These are phyloP conservation scores for Gynochthodes officinalis DNA, from an alignment of 257 asterid species.

Conservation along the genomic window DNA sequence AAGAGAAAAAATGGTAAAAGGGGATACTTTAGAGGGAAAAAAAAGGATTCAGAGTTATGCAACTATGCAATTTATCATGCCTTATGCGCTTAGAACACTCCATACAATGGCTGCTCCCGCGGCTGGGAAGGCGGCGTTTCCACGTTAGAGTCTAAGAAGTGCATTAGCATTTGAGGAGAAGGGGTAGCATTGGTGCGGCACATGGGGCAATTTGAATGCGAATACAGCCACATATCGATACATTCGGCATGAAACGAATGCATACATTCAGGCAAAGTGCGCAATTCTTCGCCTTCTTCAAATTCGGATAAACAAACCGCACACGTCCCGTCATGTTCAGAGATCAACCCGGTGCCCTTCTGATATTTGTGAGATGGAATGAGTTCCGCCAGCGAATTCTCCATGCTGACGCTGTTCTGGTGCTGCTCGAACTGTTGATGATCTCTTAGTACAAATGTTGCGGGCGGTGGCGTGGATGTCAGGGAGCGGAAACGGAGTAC, in stretches of 20 bases:
- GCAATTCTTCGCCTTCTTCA: conserved; percentile 31
- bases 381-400: conserved; percentile 27
- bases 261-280: conserved; percentile 34
- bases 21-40: too few species aligned
- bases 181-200: conserved; percentile 32
- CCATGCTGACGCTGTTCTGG: conserved; percentile 28
- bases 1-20: too few species aligned
- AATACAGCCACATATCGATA: conserved; percentile 36
- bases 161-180: conserved; percentile 24
- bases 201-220: conserved; percentile 35
- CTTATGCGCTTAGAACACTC: not conserved
- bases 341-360: conserved; percentile 11
- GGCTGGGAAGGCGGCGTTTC: not conserved
- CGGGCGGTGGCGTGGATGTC: not conserved
- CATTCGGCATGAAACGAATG: conserved; percentile 30
- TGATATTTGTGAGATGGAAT: conserved; percentile 38
- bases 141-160: conserved; percentile 11
- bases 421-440: not conserved
- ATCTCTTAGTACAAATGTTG: not conserved
- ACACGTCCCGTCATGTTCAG: conserved; percentile 17
- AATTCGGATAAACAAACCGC: conserved; percentile 32
- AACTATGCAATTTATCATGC: not conserved
- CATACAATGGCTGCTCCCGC: not conserved
- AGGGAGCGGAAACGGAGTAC: not conserved
- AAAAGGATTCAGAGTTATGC: too few species aligned